Evolutionary conservation across 768 basidiomycete species (phyloP), one percentile per base, ranked within the genome.

Genomic region (Trametes villosa): DNA sequence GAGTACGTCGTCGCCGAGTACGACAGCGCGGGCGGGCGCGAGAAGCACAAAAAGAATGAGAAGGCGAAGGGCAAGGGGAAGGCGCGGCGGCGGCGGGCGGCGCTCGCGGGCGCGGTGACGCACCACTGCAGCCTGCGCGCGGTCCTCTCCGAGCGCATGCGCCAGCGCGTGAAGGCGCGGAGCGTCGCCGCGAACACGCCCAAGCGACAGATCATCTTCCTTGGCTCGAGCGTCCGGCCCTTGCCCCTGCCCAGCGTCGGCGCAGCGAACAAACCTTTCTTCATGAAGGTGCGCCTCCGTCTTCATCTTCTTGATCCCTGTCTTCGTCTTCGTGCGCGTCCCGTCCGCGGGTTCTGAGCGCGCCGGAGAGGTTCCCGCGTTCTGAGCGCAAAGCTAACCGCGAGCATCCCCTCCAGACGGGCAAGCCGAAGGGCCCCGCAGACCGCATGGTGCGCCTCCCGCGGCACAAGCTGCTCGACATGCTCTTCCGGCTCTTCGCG

Each of bases 361-460:
- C 15, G 33, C 8, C 8, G 33, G 33, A 34, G 33, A 13, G 33
- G 33, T 34, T 7, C 13, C 13, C 33, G 33, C 33, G 33, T 13
- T 7, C 33, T 34, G 33, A 34, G 33, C 36, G 13, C n/a, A n/a
- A n/a, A n/a, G n/a, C n/a, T n/a, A n/a, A n/a, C n/a, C n/a, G n/a
- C n/a, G n/a, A n/a, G n/a, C 13, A 17, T 15, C 33, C 17, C 3
- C 24, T 27, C 8, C 84, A 82, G 2, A 81, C 90, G 68, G 89
- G 89, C 65, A 81, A 85, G 68, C 79, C 78, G 15, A 88, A 89
- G 65, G 87, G 86, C 26, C 75, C 80, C 5, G 86, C 87, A 73
- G 91, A 93, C 71, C 88, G 88, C 63, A 87, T 89, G 83, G 86
- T 88, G 18, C 90, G 94, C 70, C 85, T 95, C 73, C 90, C 92